Evolutionary conservation across 768 basidiomycete species (phyloP).

Genomic region (Goffeauzyma gilvescens): DNA sequence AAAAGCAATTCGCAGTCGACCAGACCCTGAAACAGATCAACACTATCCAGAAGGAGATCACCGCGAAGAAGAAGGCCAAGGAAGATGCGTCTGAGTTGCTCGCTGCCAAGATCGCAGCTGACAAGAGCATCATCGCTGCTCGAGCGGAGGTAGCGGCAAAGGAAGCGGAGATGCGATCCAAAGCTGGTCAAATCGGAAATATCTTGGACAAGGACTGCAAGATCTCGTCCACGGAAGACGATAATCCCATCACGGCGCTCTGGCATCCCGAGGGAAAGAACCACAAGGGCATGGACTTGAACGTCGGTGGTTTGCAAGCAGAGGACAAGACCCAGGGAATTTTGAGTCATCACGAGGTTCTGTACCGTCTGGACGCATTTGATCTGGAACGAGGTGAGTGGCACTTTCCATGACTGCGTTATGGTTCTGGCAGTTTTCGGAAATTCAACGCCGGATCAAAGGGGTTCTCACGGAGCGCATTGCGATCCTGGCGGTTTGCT

Average conservation of each 20-base stretch:
- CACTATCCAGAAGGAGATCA: slow-evolving; percentile 82
- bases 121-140: slow-evolving; percentile 56
- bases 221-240: slow-evolving; percentile 73
- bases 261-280: slow-evolving; percentile 70
- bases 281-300: slow-evolving; percentile 37
- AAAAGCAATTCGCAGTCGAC: slow-evolving; percentile 75
- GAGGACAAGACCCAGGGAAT: slow-evolving; percentile 50
- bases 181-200: slow-evolving; percentile 71
- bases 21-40: slow-evolving; percentile 65
- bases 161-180: slow-evolving; percentile 57
- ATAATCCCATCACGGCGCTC: slow-evolving; percentile 59
- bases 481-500: too few relatives aligned
- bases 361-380: slow-evolving; percentile 81
- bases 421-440: too few relatives aligned
- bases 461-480: not conserved
- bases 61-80: slow-evolving; percentile 87
- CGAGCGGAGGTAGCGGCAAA: slow-evolving; percentile 59
- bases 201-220: slow-evolving; percentile 74
- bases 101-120: slow-evolving; percentile 62
- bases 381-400: slow-evolving; percentile 80
- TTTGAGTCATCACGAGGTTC: slow-evolving; percentile 93
- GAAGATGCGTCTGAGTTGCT: slow-evolving; percentile 76
- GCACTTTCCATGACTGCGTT: too few relatives aligned
- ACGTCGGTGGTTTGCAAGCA: slow-evolving; percentile 28
- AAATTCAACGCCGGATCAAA: too few relatives aligned